A percentile compares a stretch with the other conserved stretches of the same genome.
phyloP scores from a whole-genome alignment of 306 rosid species.

The Boehmeria nivea region DNA sequence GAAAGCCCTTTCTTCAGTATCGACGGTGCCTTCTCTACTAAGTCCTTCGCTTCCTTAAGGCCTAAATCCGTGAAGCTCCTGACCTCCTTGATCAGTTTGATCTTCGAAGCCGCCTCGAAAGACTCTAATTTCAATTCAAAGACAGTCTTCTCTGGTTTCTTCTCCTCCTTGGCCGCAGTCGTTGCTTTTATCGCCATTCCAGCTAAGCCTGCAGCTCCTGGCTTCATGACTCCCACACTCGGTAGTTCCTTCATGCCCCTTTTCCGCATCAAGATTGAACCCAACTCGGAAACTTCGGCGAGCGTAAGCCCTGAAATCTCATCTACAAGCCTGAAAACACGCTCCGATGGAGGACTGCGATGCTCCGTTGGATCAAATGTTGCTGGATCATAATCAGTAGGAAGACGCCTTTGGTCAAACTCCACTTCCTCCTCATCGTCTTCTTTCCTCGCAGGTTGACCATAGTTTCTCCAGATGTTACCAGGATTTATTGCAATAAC shows the following conservation, averaged over 20 bases:
- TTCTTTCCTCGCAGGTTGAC: slow-evolving; percentile 66
- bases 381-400: slow-evolving; percentile 83
- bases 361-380: slow-evolving; percentile 75
- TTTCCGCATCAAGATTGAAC: slow-evolving; percentile 56
- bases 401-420: slow-evolving; percentile 87
- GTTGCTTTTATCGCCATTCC: slow-evolving; percentile 54
- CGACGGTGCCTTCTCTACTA: slow-evolving; percentile 76
- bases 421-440: slow-evolving; percentile 78
- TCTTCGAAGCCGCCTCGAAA: slow-evolving; percentile 74
- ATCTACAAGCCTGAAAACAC: slow-evolving; percentile 77
- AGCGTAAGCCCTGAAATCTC: slow-evolving; percentile 75
- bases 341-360: slow-evolving; percentile 77
- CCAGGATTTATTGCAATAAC: slow-evolving; percentile 20
- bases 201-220: slow-evolving; percentile 65
- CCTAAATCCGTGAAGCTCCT: slow-evolving; percentile 82
- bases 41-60: slow-evolving; percentile 78
- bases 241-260: slow-evolving; percentile 62
- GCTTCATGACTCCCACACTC: slow-evolving; percentile 59
- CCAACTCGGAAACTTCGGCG: slow-evolving; percentile 68
- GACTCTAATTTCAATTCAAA: slow-evolving; percentile 75
- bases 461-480: slow-evolving; percentile 33
- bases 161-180: slow-evolving; percentile 60
- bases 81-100: slow-evolving; percentile 83
- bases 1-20: slow-evolving; percentile 73
- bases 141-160: slow-evolving; percentile 72